Base-by-base conservation (phyloP, 2,329 filamentous ascomycete genomes). In the Trichoderma brevicompactum region DNA sequence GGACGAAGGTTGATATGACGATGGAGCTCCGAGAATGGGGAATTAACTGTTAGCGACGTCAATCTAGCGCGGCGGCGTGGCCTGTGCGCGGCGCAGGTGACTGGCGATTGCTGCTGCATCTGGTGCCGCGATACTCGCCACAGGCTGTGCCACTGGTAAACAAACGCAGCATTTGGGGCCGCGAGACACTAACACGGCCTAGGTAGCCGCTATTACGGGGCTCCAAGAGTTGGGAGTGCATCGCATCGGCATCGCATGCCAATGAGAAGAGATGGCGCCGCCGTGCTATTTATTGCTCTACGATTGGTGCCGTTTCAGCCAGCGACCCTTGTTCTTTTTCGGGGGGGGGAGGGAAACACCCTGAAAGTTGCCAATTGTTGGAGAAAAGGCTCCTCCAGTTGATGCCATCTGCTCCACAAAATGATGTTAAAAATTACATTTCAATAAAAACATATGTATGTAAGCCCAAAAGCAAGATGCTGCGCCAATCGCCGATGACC, bases 1-100 rank as follows among this genome's bases (percentile, higher is more conserved):
- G 19, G 40, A 34, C 13, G 61, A 48, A 28, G 17, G 61, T 41
- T 41, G 48, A 54, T 15, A 28, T 15, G 59, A 44, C 19, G 46
- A 60, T 52, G 48, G 48, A 62, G 19, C 48, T 43, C 6, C 13
- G 15, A 28, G 17, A 55, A 55, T 59, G 55, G 56, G 44, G 56
- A 48, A 54, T 19, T 36, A 7, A 34, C 13, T 50, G 19, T 17
- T 41, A 41, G 58, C 58, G 34, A 61, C 46, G 44, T 50, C 44
- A 61, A 40, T 40, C 41, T 54, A 63, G 59, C 49, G 59, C 59
- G 46, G 50, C 50, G 10, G 38, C 28, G 44, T 65, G 62, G 62
- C 62, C 62, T 65, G 62, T 65, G 62, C 62, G 44, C 48, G 43
- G 62, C 62, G 50, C 62, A 59, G 62, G 62, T 65, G 62, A 65